Conservation (phyloP, 305 asterid species). For the Salvia sclarea region DNA sequence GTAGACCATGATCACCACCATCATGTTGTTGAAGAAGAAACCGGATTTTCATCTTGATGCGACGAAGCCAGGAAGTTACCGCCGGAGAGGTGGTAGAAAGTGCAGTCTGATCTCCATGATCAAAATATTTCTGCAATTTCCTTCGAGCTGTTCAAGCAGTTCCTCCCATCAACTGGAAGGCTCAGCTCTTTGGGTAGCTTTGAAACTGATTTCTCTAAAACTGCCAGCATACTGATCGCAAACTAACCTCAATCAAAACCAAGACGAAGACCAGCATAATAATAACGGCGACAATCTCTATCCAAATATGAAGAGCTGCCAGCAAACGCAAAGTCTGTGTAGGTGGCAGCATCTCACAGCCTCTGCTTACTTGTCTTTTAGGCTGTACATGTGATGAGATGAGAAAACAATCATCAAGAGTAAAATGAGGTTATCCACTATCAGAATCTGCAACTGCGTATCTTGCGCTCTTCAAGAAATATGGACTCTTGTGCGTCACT, state of each 20-base stretch:
- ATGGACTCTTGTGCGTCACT: constrained; percentile 30
- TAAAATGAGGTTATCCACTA: constrained; percentile 15
- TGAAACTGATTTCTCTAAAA: constrained; percentile 51
- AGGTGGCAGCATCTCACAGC: constrained; percentile 41
- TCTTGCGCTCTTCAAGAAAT: constrained; percentile 38
- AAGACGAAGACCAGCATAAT: too few species aligned
- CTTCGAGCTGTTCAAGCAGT: constrained; percentile 38
- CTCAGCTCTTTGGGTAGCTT: constrained; percentile 54
- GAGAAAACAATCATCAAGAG: constrained; percentile 19
- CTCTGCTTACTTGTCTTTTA: neutral
- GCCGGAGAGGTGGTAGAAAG: constrained; percentile 54
- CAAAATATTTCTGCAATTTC: constrained; percentile 52
- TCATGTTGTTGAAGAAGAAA: constrained; percentile 79
- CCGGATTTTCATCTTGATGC: constrained; percentile 64
- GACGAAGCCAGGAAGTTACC: constrained; percentile 67
- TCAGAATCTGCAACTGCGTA: constrained; percentile 34
- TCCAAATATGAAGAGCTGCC: constrained; percentile 22
- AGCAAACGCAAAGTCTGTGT: constrained; percentile 5
- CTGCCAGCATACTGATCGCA: constrained; percentile 55
- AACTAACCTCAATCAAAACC: neutral
- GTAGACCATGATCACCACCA: constrained; percentile 79
- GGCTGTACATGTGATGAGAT: constrained; percentile 32
- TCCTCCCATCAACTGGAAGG: constrained; percentile 33
- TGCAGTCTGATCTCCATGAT: constrained; percentile 55
- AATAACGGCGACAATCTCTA: constrained; percentile 30